These are phyloP conservation scores for Saccharomyces pastorianus DNA, from an alignment of 1,139 yeast genomes.

Conservation along the genomic window DNA sequence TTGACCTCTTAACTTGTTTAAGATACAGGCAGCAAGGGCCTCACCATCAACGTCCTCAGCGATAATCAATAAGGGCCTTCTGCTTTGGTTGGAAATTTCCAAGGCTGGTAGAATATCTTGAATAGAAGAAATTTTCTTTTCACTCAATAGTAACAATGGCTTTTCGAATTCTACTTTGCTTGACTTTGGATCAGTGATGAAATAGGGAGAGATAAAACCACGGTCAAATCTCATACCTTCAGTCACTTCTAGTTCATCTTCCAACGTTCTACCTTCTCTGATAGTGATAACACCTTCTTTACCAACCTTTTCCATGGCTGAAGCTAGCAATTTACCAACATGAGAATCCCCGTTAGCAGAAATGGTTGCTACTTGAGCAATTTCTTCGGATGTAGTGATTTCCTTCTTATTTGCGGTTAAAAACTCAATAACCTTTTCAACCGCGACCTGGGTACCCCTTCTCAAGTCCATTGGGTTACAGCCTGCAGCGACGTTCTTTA, in stretches of 20 bases:
- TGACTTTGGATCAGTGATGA: constrained; percentile 91
- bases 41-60: constrained; percentile 99
- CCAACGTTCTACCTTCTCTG: constrained; percentile 93
- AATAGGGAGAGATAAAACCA: constrained; percentile 96
- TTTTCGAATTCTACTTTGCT: constrained; percentile 97
- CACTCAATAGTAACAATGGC: constrained; percentile 82
- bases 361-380: constrained; percentile 97
- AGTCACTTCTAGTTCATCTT: constrained; percentile 94
- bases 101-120: constrained; percentile 91
- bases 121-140: constrained; percentile 89
- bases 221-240: constrained; percentile 99
- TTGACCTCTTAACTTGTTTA: constrained; percentile 97
- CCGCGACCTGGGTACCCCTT: constrained; percentile 98
- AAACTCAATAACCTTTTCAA: constrained; percentile 87
- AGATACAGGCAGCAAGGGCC: constrained; percentile 97
- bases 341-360: constrained; percentile 96
- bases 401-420: constrained; percentile 89
- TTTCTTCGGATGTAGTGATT: constrained; percentile 93
- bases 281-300: constrained; percentile 99
- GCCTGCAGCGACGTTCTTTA: constrained; percentile 97
- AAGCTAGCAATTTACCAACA: constrained; percentile 88
- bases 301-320: constrained; percentile 99
- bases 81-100: constrained; percentile 86
- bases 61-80: constrained; percentile 90
- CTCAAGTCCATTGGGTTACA: constrained; percentile 99